Evolutionary conservation across 257 asterid species (phyloP).

Genomic region (Leonotis leonurus): DNA sequence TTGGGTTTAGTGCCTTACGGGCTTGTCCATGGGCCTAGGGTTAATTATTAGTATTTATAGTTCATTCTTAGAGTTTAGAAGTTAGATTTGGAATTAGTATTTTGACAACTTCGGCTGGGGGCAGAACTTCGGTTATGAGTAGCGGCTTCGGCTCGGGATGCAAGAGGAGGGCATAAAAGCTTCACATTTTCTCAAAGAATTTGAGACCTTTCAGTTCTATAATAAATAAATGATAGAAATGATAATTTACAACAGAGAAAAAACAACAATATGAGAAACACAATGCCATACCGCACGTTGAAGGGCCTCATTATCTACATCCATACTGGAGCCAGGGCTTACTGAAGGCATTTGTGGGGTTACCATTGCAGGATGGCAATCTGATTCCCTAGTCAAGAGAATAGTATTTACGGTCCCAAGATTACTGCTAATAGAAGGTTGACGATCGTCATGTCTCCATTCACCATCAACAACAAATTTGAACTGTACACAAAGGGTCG

Average conservation of each 20-base stretch:
- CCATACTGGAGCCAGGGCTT: constrained; percentile 72
- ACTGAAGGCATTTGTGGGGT: constrained; percentile 46
- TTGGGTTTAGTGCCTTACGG: too few species aligned
- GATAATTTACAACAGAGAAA: background rate
- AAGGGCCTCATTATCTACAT: constrained; percentile 72
- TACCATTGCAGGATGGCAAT: constrained; percentile 35
- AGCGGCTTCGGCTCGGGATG: background rate
- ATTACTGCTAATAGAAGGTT: constrained; percentile 59
- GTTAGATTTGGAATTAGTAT: too few species aligned
- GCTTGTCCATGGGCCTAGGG: too few species aligned
- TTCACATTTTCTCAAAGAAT: constrained; percentile 1
- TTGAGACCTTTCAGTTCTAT: constrained; percentile 2
- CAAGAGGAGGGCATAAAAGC: background rate
- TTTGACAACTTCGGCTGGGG: too few species aligned
- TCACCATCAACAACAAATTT: constrained; percentile 96
- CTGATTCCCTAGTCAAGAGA: constrained; percentile 58
- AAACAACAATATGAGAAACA: background rate
- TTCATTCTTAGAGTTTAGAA: too few species aligned
- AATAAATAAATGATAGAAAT: background rate
- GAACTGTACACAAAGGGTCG: constrained; percentile 46
- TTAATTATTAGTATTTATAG: too few species aligned
- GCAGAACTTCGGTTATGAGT: too few species aligned
- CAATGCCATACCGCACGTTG: constrained; percentile 62
- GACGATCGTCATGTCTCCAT: constrained; percentile 88
- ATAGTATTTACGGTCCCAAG: constrained; percentile 76